These are phyloP conservation scores for Clitopilus passeckerianus DNA, from an alignment of 768 basidiomycete species.

Conservation along the genomic window DNA sequence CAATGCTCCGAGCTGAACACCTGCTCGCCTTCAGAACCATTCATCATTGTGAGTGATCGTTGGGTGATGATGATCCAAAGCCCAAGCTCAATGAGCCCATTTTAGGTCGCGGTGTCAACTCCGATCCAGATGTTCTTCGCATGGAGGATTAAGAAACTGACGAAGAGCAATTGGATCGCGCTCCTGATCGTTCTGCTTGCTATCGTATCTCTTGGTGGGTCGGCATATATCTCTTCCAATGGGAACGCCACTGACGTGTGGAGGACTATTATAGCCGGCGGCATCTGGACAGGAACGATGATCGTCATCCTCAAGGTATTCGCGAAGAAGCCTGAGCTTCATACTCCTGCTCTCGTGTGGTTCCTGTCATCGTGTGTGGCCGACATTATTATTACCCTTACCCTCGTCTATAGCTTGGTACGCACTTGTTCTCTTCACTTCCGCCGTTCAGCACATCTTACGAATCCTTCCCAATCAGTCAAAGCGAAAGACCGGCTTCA, in stretches of 20 bases:
- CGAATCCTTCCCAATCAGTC: conserved; percentile 19
- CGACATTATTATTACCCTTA: conserved; percentile 41
- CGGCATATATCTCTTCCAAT: background rate
- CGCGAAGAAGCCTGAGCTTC: conserved; percentile 21
- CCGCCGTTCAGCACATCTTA: background rate
- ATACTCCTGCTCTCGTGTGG: conserved; percentile 34
- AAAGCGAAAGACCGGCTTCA: conserved; percentile 28
- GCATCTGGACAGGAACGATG: conserved; percentile 23
- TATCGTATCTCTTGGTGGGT: conserved; percentile 25
- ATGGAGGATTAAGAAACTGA: conserved; percentile 31
- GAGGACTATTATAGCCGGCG: conserved; percentile 20
- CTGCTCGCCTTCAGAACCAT: conserved; percentile 18
- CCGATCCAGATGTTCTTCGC: conserved; percentile 37
- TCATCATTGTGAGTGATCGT: conserved; percentile 25
- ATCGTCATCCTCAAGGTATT: conserved; percentile 20
- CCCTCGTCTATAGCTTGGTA: conserved; percentile 39
- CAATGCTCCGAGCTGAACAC: background rate
- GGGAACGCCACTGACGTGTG: background rate
- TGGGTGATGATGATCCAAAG: background rate
- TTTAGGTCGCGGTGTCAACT: conserved; percentile 32
- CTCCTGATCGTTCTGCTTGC: conserved; percentile 20
- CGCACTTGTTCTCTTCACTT: conserved; percentile 5
- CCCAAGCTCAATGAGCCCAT: background rate
- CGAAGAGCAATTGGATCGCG: conserved; percentile 20
- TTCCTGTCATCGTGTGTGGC: conserved; percentile 36